Base-by-base conservation (phyloP, 2,329 filamentous ascomycete species). In the Trichoderma harzianum region DNA sequence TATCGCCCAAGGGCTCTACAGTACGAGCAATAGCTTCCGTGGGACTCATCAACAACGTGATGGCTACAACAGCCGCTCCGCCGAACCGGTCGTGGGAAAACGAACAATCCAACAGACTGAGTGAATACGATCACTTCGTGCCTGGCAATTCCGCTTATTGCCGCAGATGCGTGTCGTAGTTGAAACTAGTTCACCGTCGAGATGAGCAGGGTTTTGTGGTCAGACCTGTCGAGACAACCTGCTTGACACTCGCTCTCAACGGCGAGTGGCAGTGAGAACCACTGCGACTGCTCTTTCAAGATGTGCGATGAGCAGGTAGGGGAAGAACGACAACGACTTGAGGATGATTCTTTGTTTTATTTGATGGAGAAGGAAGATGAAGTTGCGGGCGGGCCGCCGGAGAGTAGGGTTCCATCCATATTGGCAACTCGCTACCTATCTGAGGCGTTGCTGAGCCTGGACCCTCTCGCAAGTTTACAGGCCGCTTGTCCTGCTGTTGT, bases 1-100 rank as follows among this genome's bases (percentile, higher is more conserved):
- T 72, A 74, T 72, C 71, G 61, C 47, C 57, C 21, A 53, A 62
- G 43, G 16, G 57, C 68, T 68, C 72, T 67, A 51, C 62, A 65
- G 10, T 30, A 62, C 32, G 43, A 68, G 67, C 60, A 63, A 62
- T 62, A 64, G 32, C 53, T 71, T 67, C 28, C 43, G 34, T 63
- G 43, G 63, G 51, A 62, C 64, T 53, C 58, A 24, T 39, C 58
- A 51, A 53, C 14, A 70, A 26, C 67, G 30, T 24, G 67, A 70
- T 65, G 67, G 66, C 60, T 43, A 58, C 28, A 62, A 34, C 64
- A 60, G 63, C 55, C 61, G 39, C 70, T 72, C 70, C 70, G 32
- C 39, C 57, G 55, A 62, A 58, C 34, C 39, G 66, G 57, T 58
- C 66, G 16, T 51, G 36, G 57, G 36, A 62, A 47, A 61, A 24